phyloP scores from a whole-genome alignment of 2,329 filamentous ascomycete genomes.

The Fusarium penzigii region DNA sequence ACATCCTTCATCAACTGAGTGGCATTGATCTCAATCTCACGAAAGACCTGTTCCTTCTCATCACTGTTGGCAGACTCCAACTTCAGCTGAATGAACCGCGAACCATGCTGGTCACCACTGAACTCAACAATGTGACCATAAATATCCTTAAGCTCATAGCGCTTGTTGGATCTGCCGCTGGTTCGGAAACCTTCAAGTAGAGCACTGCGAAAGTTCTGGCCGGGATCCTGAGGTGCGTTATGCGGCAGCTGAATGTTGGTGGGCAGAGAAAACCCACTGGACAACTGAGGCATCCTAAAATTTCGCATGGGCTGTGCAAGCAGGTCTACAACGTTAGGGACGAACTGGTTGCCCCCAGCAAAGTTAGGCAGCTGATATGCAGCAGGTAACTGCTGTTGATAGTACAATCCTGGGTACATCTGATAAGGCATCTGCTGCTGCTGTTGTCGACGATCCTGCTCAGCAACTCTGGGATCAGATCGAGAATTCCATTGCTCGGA shows the following conservation, averaged over 20 bases:
- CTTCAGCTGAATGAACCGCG: slow-evolving; percentile 92
- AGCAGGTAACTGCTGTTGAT: slow-evolving; percentile 31
- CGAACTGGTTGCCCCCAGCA: slow-evolving; percentile 33
- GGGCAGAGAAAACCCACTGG: slow-evolving; percentile 32
- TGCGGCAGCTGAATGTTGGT: slow-evolving; percentile 33
- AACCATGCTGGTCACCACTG: slow-evolving; percentile 92
- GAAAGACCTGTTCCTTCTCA: slow-evolving; percentile 88
- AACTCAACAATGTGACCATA: slow-evolving; percentile 89
- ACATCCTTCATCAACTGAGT: slow-evolving; percentile 93
- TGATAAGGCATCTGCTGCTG: no score
- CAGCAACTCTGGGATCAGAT: slow-evolving; percentile 36
- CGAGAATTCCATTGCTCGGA: slow-evolving; percentile 43
- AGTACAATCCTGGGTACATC: slow-evolving; percentile 28
- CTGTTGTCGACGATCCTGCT: slow-evolving; percentile 44
- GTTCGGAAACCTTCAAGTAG: slow-evolving; percentile 79
- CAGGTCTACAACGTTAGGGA: slow-evolving; percentile 37
- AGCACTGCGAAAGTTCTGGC: slow-evolving; percentile 66
- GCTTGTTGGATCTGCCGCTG: slow-evolving; percentile 69
- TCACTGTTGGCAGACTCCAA: slow-evolving; percentile 92
- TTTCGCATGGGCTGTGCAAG: slow-evolving; percentile 36
- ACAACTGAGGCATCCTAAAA: slow-evolving; percentile 36
- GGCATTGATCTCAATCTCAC: slow-evolving; percentile 81
- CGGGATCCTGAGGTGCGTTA: slow-evolving; percentile 58
- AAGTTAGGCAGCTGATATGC: slow-evolving; percentile 33
- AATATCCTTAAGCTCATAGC: slow-evolving; percentile 86